Evolutionary conservation across 148 eudicot species (phyloP), one percentile per base, ranked within the genome.

Genomic region (Vaccinium corymbosum): DNA sequence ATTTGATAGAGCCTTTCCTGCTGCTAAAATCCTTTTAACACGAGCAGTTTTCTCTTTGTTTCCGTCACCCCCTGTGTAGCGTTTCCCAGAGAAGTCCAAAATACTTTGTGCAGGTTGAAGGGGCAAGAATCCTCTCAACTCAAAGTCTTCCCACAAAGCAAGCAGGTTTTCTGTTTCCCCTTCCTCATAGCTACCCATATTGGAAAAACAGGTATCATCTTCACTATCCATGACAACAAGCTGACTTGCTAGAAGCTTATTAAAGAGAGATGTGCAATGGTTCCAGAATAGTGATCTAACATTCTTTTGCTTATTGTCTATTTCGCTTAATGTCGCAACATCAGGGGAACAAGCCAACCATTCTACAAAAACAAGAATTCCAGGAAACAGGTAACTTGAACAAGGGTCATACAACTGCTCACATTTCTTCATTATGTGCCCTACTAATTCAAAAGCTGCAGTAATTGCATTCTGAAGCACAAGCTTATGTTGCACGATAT

Each of bases 111-210:
- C 92, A 71, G 92, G 94, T 80, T 87, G 86, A 84, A 91, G 89
- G 27, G 92, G 94, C 73, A 85, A 80, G 83, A 91, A 91, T 52
- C 94, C 94, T 83, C 92, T 87, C 72, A 91, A 79, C 87, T 91
- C 94, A 61, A 91, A 89, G 89, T 91, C 94, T 81, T 90, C 94
- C 82, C 86, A 89, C 76, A 91, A 85, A 68, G 92, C 94, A 84
- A 85, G 83, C 85, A 78, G 88, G 66, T 84, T 86, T 76, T 89
- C 94, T 61, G 75, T 86, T 52, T 84, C 90, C 72, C 90, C 92
- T 85, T 91, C 94, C n/a, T 89, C 89, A 81, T 90, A 91, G 83
- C 79, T 84, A 88, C 85, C 84, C 91, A 88, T 90, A 87, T 88
- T 87, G 29, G 87, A 86, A 81, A 91, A 91, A 81, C 90, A 90